A percentile compares a stretch with the other conserved stretches of the same genome.
Conservation (phyloP, 257 asterid species). For the Parsonsia alboflavescens region DNA sequence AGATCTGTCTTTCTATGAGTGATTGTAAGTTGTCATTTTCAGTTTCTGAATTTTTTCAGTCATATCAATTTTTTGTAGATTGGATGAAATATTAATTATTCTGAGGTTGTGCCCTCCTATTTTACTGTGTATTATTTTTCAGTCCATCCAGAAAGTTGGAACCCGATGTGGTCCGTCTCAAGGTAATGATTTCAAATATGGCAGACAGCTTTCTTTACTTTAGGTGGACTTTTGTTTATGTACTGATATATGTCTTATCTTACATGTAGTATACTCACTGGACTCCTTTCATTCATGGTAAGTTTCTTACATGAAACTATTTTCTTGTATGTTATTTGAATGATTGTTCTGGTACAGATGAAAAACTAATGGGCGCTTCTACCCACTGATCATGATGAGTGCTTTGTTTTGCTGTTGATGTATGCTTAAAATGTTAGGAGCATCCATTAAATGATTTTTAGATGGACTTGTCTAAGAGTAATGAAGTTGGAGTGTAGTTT, state of each 20-base stretch:
- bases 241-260: slow-evolving; percentile 31
- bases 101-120: background rate
- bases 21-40: slow-evolving; percentile 30
- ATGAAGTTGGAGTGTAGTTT: background rate
- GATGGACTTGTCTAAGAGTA: background rate
- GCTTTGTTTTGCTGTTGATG: background rate
- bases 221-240: slow-evolving; percentile 13
- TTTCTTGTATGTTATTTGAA: background rate
- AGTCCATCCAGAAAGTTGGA: slow-evolving; percentile 58
- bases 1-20: slow-evolving; percentile 94
- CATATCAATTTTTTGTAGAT: background rate
- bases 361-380: background rate
- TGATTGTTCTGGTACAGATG: background rate
- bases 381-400: background rate
- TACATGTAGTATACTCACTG: slow-evolving; percentile 82
- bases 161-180: slow-evolving; percentile 55
- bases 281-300: slow-evolving; percentile 99
- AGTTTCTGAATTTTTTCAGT: background rate
- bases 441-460: background rate
- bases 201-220: background rate
- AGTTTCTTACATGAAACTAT: slow-evolving; percentile 21
- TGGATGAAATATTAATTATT: background rate
- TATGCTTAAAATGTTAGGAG: background rate
- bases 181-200: slow-evolving; percentile 23
- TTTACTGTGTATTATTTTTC: slow-evolving; percentile 12